phyloP scores from a whole-genome alignment of 2,329 filamentous ascomycete genomes.

The Rhinocladiella mackenziei region DNA sequence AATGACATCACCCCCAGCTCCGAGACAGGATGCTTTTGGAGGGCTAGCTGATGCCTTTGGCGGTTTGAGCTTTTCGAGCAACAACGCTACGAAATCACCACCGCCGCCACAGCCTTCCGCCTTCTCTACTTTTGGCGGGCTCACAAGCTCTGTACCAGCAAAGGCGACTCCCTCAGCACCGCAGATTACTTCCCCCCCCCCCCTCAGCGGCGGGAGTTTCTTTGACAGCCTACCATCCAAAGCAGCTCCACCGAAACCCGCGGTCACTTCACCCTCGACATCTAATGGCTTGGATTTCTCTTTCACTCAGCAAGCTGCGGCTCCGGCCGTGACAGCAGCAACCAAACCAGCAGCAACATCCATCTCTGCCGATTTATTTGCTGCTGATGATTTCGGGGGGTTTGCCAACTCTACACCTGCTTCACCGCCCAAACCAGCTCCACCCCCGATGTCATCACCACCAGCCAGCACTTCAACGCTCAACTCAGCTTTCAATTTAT shows the following conservation, averaged over 20 bases:
- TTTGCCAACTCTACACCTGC: slow-evolving; percentile 28
- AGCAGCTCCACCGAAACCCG: slow-evolving; percentile 42
- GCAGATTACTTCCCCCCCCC: slow-evolving; percentile 48
- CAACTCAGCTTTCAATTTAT: slow-evolving; percentile 79
- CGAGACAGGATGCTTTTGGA: slow-evolving; percentile 53
- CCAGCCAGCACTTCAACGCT: slow-evolving; percentile 33
- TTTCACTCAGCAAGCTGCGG: slow-evolving; percentile 57
- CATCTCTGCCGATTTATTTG: slow-evolving; percentile 28
- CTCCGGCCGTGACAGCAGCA: slow-evolving; percentile 38
- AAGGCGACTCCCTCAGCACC: slow-evolving; percentile 44
- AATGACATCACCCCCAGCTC: slow-evolving; percentile 57
- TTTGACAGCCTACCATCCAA: slow-evolving; percentile 68
- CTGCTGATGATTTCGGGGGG: slow-evolving; percentile 29
- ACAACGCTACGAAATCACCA: slow-evolving; percentile 45
- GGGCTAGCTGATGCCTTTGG: slow-evolving; percentile 80
- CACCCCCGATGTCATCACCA: slow-evolving; percentile 33
- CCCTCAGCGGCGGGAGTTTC: slow-evolving; percentile 70
- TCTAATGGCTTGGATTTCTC: slow-evolving; percentile 61
- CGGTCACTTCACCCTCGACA: slow-evolving; percentile 47
- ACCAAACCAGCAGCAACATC: slow-evolving; percentile 47
- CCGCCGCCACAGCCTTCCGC: slow-evolving; percentile 45
- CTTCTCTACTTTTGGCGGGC: slow-evolving; percentile 57
- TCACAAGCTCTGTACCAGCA: slow-evolving; percentile 42
- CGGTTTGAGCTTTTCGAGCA: slow-evolving; percentile 58
- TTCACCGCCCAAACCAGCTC: slow-evolving; percentile 35